Evolutionary conservation across 768 basidiomycete genomes (phyloP).

Genomic region (Floccularia luteovirens): DNA sequence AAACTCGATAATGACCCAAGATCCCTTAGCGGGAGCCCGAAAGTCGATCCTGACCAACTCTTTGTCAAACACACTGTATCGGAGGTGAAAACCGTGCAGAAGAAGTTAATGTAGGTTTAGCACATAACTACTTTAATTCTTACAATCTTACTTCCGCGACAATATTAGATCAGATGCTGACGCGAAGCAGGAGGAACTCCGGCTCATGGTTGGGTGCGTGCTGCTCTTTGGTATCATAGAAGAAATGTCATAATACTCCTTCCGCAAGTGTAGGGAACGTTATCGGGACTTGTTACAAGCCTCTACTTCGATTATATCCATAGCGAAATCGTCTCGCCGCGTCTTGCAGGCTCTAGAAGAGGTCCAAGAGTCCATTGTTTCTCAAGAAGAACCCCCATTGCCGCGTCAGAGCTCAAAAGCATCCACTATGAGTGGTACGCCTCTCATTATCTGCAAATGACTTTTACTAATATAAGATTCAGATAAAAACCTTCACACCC

Average conservation of each 20-base stretch:
- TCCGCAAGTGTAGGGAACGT: slow-evolving; percentile 73
- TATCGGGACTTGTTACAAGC: slow-evolving; percentile 85
- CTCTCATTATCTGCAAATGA: background rate
- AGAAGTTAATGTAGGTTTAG: slow-evolving; percentile 53
- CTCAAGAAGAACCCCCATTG: slow-evolving; percentile 34
- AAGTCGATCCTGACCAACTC: slow-evolving; percentile 63
- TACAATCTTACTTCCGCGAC: slow-evolving; percentile 4
- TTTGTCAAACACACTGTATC: slow-evolving; percentile 65
- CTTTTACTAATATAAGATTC: slow-evolving; percentile 5
- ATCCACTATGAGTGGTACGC: slow-evolving; percentile 37
- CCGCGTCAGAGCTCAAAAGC: slow-evolving; percentile 31
- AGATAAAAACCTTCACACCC: slow-evolving; percentile 62
- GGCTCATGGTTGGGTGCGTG: slow-evolving; percentile 90
- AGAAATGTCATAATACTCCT: slow-evolving; percentile 17
- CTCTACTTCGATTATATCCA: slow-evolving; percentile 76
- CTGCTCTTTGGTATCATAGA: slow-evolving; percentile 1
- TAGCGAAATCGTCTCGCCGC: slow-evolving; percentile 58
- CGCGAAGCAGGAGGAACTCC: slow-evolving; percentile 80
- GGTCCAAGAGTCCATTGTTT: slow-evolving; percentile 43
- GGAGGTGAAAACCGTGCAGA: slow-evolving; percentile 62
- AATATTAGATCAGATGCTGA: slow-evolving; percentile 65
- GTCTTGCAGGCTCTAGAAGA: slow-evolving; percentile 61
- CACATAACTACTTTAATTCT: too few species aligned
- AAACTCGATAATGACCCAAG: slow-evolving; percentile 9
- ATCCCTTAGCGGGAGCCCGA: slow-evolving; percentile 13